Conservation (phyloP, 1,139 yeast species). For the Yamadazyma triangularis region DNA sequence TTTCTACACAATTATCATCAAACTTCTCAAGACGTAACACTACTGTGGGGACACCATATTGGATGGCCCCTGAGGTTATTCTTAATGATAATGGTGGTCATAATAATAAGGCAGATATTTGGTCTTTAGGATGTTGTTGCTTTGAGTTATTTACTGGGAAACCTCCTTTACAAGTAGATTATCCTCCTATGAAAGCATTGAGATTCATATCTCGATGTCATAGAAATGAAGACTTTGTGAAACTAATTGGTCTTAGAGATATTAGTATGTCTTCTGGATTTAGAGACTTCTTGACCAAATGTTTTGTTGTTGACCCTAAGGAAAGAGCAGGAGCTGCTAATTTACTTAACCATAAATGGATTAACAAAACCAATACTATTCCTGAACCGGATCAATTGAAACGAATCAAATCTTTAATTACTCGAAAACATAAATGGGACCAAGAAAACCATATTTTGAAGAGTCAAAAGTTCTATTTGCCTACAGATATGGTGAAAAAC, state of each 20-base stretch:
- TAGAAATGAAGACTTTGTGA: slow-evolving; percentile 28
- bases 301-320: slow-evolving; percentile 61
- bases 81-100: slow-evolving; percentile 74
- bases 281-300: slow-evolving; percentile 59
- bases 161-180: slow-evolving; percentile 72
- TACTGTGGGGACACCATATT: slow-evolving; percentile 96
- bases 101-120: slow-evolving; percentile 83
- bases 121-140: slow-evolving; percentile 94
- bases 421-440: slow-evolving; percentile 39
- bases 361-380: slow-evolving; percentile 20
- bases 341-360: slow-evolving; percentile 58
- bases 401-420: slow-evolving; percentile 28
- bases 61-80: slow-evolving; percentile 99
- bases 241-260: slow-evolving; percentile 24
- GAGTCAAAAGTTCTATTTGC: slow-evolving; percentile 34
- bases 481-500: slow-evolving; percentile 34
- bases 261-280: slow-evolving; percentile 21
- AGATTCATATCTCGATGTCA: slow-evolving; percentile 40
- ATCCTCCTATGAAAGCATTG: slow-evolving; percentile 76
- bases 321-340: slow-evolving; percentile 54
- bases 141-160: slow-evolving; percentile 78
- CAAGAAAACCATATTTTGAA: slow-evolving; percentile 33
- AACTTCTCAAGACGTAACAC: slow-evolving; percentile 77
- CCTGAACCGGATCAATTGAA: slow-evolving; percentile 6
- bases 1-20: slow-evolving; percentile 80